Conservation (phyloP, 805 yeast species). For the Wickerhamomyces ciferrii region DNA sequence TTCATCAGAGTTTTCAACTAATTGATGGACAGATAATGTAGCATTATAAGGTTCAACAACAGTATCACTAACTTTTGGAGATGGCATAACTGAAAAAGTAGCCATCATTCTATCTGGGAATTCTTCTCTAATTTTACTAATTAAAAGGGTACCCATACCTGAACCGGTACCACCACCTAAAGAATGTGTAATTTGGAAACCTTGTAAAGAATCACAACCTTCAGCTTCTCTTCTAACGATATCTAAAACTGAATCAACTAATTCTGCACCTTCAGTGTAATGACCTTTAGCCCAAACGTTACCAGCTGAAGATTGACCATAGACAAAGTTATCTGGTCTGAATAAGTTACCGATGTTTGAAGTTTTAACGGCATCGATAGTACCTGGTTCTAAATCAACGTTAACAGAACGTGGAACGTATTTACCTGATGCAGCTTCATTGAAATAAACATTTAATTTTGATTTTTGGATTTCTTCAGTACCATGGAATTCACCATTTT, state of each 20-base stretch:
- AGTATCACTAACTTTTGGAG: constrained; percentile 94
- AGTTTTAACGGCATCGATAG: constrained; percentile 93
- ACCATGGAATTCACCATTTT: constrained; percentile 69
- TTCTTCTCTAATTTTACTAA: constrained; percentile 88
- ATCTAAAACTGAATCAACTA: constrained; percentile 90
- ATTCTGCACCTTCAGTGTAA: constrained; percentile 94
- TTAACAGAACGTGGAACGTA: constrained; percentile 97
- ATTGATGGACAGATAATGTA: constrained; percentile 92
- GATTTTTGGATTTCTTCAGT: constrained; percentile 60
- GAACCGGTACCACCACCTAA: constrained; percentile 99
- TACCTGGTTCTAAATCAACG: constrained; percentile 97
- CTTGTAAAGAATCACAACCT: constrained; percentile 96
- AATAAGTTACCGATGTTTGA: constrained; percentile 88
- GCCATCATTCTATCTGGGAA: constrained; percentile 96
- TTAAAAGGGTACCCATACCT: constrained; percentile 90
- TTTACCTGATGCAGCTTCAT: constrained; percentile 94
- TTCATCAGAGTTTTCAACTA: constrained; percentile 97
- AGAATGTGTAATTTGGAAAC: constrained; percentile 94
- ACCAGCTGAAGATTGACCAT: constrained; percentile 98
- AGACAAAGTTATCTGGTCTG: constrained; percentile 96
- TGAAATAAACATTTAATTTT: constrained; percentile 92
- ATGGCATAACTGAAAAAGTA: constrained; percentile 97
- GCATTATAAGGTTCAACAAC: constrained; percentile 99
- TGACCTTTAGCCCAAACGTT: constrained; percentile 99
- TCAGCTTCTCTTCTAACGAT: constrained; percentile 94